Base-by-base conservation (phyloP, 2,329 filamentous ascomycete species). In the Penicillium verrucosum region DNA sequence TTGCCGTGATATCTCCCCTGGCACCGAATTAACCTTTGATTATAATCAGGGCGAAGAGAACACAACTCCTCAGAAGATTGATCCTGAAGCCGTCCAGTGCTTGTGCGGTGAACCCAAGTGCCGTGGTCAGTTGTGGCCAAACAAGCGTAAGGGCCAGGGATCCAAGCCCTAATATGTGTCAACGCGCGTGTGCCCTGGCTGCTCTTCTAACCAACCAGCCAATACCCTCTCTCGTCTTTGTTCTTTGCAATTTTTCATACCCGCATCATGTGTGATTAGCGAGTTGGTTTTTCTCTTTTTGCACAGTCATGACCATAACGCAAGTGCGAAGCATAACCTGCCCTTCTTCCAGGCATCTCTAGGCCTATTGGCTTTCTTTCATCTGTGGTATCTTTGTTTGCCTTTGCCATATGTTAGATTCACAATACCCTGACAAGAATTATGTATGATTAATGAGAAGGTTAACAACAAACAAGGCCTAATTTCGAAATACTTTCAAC, bases 21-120 rank as follows among this genome's bases (percentile, higher is more conserved):
- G 68, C 1, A 76, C 70, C 0, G 79, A 81, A 51, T 59, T 81
- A 0, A 79, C 77, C 0, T 80, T 81, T 27, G 77, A 80, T 44
- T 81, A 81, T 55, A 75, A 77, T 12, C 75, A 75, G 0, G 54
- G 56, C 16, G 68, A 65, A 54, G 66, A 69, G 27, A 60, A 51
- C 9, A 59, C 52, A 1, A 63, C 37, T 2, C 45, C 52, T 11
- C 25, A 54, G 38, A 67, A 65, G 4, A 49, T 68, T 7, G 74
- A 77, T 8, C 73, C 77, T 0, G 68, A 67, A 23, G 72, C 76
- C 0, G 70, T 77, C 9, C 69, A 66, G 38, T 80, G 78, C 67
- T 66, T 77, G 1, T 80, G 78, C 49, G 77, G 77, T 0, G 76
- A 75, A 48, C 43, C 51, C 5, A 73, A 74, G 12, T 80, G 78